Evolutionary conservation across 2,329 filamentous ascomycete genomes (phyloP).

Genomic region (Epichloe scottii): DNA sequence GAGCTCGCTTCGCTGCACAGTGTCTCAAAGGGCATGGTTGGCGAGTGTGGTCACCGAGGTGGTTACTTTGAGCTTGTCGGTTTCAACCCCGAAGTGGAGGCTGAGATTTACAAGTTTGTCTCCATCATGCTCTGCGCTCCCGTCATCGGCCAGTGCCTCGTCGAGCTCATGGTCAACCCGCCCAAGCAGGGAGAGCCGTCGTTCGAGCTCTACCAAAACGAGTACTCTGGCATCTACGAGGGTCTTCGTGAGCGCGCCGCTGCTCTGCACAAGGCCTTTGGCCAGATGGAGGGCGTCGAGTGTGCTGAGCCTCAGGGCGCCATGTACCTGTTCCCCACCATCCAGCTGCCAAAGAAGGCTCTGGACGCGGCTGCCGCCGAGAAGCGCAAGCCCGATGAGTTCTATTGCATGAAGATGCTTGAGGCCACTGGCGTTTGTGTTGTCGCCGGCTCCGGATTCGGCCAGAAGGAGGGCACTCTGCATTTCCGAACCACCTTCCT

Average conservation of each 20-base stretch:
- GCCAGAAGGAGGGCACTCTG: slow-evolving; percentile 78
- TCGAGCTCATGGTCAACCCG: slow-evolving; percentile 97
- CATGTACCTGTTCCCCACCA: slow-evolving; percentile 99
- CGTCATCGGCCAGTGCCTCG: slow-evolving; percentile 88
- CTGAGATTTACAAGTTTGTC: slow-evolving; percentile 97
- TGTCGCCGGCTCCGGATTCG: slow-evolving; percentile 85
- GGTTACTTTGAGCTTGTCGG: slow-evolving; percentile 95
- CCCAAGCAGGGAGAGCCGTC: slow-evolving; percentile 73
- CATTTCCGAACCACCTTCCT: slow-evolving; percentile 97
- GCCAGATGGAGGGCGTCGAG: slow-evolving; percentile 89
- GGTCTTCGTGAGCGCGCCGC: slow-evolving; percentile 68
- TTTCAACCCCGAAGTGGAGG: slow-evolving; percentile 74
- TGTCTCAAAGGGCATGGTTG: slow-evolving; percentile 96
- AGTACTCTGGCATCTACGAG: slow-evolving; percentile 73
- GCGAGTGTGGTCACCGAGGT: slow-evolving; percentile 93
- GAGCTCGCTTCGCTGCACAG: slow-evolving; percentile 90
- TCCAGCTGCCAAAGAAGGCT: slow-evolving; percentile 66
- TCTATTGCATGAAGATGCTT: slow-evolving; percentile 83
- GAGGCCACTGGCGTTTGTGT: slow-evolving; percentile 93
- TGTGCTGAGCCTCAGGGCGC: slow-evolving; percentile 82
- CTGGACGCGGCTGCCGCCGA: slow-evolving; percentile 62
- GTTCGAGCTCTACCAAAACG: slow-evolving; percentile 68
- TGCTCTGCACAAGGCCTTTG: slow-evolving; percentile 82
- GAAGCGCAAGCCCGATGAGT: slow-evolving; percentile 71
- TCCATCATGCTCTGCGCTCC: slow-evolving; percentile 94